Percentiles rank a stretch among this genome's conserved stretches.
Conservation (phyloP, 202 grass and related monocot species). For the Schoenoplectus triqueter region DNA sequence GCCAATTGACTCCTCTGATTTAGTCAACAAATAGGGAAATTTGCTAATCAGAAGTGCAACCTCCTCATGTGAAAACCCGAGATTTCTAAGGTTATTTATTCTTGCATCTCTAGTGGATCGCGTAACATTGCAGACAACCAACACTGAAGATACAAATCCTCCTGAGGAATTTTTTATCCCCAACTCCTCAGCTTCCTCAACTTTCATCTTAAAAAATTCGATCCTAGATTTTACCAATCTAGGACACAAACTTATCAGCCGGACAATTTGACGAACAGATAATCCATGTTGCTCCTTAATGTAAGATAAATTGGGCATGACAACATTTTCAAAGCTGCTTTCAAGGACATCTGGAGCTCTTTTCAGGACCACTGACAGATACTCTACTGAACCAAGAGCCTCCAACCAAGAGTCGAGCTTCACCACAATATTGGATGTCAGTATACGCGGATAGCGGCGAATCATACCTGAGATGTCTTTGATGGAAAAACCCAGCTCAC, state of each 20-base stretch:
- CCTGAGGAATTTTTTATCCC: constrained; percentile 48
- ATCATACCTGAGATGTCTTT: constrained; percentile 38
- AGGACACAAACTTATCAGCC: background rate
- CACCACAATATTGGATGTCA: background rate
- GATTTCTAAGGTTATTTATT: constrained; percentile 35
- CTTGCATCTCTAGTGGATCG: constrained; percentile 58
- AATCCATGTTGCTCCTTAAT: constrained; percentile 42
- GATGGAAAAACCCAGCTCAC: constrained; percentile 41
- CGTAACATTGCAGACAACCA: constrained; percentile 39
- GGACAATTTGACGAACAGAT: background rate
- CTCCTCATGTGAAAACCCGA: background rate
- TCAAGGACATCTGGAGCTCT: background rate
- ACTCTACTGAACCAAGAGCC: constrained; percentile 41
- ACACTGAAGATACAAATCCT: constrained; percentile 53
- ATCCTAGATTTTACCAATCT: constrained; percentile 48
- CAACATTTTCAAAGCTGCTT: constrained; percentile 1
- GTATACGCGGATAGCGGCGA: background rate
- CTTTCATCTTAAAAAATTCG: constrained; percentile 47
- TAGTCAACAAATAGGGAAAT: background rate
- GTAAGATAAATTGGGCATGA: constrained; percentile 48
- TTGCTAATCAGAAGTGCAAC: background rate
- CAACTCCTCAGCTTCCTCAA: constrained; percentile 41
- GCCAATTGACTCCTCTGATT: constrained; percentile 44
- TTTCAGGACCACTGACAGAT: constrained; percentile 16
- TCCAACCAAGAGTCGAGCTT: constrained; percentile 37